Conservation (phyloP, 2,329 filamentous ascomycete genomes). For the Curvularia verruculosa region DNA sequence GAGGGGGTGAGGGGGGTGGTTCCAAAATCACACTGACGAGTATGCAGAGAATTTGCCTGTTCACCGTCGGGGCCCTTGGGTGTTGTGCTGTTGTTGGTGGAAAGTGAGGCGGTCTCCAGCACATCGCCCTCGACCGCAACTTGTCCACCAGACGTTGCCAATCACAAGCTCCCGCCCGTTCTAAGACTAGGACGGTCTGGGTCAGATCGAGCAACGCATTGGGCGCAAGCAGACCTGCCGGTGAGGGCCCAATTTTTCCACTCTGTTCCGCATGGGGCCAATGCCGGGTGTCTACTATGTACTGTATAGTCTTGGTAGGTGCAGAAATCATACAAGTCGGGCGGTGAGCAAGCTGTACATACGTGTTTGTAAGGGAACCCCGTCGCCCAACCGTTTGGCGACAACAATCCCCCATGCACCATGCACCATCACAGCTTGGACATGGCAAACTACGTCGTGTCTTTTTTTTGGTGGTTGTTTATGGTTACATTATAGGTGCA, state of each 20-base stretch:
- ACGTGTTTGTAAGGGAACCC: conserved; percentile 24
- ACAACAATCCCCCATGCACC: conserved; percentile 5
- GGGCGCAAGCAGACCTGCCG: conserved; percentile 24
- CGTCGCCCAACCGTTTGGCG: conserved; percentile 4
- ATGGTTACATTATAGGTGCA: neutral
- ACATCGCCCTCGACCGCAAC: conserved; percentile 25
- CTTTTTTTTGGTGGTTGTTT: too few species aligned
- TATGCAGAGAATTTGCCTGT: conserved; percentile 6
- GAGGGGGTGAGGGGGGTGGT: too few species aligned
- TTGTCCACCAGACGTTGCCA: conserved; percentile 23
- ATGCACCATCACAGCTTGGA: too few species aligned
- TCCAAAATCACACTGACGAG: neutral
- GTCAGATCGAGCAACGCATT: conserved; percentile 20
- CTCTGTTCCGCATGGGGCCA: conserved; percentile 23
- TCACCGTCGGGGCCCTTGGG: conserved; percentile 1
- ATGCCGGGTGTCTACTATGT: conserved; percentile 17
- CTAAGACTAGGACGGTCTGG: conserved; percentile 20
- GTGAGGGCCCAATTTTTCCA: conserved; percentile 30
- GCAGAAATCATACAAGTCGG: conserved; percentile 13
- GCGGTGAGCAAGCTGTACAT: conserved; percentile 22
- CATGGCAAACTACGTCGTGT: too few species aligned
- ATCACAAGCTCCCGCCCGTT: conserved; percentile 16
- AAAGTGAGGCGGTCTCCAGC: conserved; percentile 24
- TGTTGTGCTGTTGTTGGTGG: neutral
- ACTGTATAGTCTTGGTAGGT: conserved; percentile 16